Evolutionary conservation across 2,329 filamentous ascomycete species (phyloP).

Genomic region (Aureobasidium uvarum): DNA sequence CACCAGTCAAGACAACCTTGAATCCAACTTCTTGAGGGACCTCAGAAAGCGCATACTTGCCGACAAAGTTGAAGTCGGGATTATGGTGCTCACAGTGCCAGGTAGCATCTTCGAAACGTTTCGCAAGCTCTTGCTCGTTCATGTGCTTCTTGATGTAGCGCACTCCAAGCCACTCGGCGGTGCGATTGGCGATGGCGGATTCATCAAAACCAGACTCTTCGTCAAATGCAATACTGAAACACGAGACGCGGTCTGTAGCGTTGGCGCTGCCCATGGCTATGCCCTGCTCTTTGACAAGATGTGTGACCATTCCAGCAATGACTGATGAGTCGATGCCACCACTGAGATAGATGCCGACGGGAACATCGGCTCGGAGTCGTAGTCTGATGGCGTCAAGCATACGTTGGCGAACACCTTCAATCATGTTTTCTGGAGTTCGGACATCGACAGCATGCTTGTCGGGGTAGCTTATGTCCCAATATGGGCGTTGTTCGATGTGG

Average conservation of each 20-base stretch:
- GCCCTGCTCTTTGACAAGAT: conserved; percentile 52
- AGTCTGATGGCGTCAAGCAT: conserved; percentile 55
- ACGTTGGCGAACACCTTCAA: conserved; percentile 50
- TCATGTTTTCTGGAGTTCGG: conserved; percentile 52
- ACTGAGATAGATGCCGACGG: conserved; percentile 56
- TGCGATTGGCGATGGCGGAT: conserved; percentile 50
- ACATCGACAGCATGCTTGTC: conserved; percentile 50
- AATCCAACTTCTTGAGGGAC: conserved; percentile 48
- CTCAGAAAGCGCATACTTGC: conserved; percentile 51
- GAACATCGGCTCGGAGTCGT: conserved; percentile 57
- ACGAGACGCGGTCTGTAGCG: conserved; percentile 43
- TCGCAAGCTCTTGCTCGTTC: conserved; percentile 46
- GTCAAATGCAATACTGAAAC: conserved; percentile 56
- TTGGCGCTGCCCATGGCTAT: conserved; percentile 48
- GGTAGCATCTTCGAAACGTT: conserved; percentile 46
- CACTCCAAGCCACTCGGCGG: conserved; percentile 50
- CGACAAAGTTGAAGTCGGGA: conserved; percentile 55
- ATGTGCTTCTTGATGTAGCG: conserved; percentile 47
- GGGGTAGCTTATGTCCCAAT: conserved; percentile 55
- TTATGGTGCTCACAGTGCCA: conserved; percentile 49
- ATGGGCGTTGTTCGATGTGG: conserved; percentile 44
- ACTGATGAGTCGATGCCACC: conserved; percentile 60
- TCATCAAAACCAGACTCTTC: conserved; percentile 53
- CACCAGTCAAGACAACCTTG: conserved; percentile 55
- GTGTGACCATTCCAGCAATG: conserved; percentile 56